These are phyloP conservation scores for Monosporozyma aerobia DNA, from an alignment of 805 yeast genomes.

Conservation along the genomic window DNA sequence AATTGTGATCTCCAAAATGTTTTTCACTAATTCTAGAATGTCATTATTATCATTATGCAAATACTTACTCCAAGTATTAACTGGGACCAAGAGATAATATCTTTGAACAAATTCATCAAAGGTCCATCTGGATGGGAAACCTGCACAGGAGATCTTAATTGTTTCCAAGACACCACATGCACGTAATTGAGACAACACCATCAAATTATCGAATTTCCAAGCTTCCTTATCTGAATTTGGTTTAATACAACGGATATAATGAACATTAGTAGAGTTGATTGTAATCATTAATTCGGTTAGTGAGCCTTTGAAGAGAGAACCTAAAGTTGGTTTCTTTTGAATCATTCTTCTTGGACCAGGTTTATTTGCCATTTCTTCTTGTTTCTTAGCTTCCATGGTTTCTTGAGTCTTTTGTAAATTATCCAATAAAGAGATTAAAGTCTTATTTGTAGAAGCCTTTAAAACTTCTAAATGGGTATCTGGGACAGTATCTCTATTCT, in stretches of 20 bases:
- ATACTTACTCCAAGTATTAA: constrained; percentile 56
- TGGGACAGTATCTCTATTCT: constrained; percentile 93
- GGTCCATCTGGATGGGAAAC: constrained; percentile 94
- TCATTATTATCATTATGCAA: constrained; percentile 44
- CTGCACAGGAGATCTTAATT: constrained; percentile 92
- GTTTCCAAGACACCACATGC: constrained; percentile 99
- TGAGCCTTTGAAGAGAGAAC: constrained; percentile 88
- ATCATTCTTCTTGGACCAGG: constrained; percentile 32
- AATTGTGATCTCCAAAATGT: constrained; percentile 54
- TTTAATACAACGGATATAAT: constrained; percentile 93
- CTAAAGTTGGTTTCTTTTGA: constrained; percentile 81
- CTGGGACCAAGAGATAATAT: constrained; percentile 72
- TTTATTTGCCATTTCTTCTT: constrained; percentile 34
- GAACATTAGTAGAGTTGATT: constrained; percentile 89
- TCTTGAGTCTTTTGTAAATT: constrained; percentile 47
- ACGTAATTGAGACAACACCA: constrained; percentile 93
- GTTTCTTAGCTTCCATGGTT: constrained; percentile 25
- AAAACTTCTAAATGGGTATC: constrained; percentile 88
- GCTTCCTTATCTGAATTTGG: constrained; percentile 91
- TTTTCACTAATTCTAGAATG: constrained; percentile 52
- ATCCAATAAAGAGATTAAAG: constrained; percentile 55
- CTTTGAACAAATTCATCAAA: constrained; percentile 88
- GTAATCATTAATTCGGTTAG: constrained; percentile 88
- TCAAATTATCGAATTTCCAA: constrained; percentile 90
- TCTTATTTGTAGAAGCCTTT: constrained; percentile 54